Evolutionary conservation across 2,329 filamentous ascomycete genomes (phyloP).

Genomic region (Mariannaea elegans): DNA sequence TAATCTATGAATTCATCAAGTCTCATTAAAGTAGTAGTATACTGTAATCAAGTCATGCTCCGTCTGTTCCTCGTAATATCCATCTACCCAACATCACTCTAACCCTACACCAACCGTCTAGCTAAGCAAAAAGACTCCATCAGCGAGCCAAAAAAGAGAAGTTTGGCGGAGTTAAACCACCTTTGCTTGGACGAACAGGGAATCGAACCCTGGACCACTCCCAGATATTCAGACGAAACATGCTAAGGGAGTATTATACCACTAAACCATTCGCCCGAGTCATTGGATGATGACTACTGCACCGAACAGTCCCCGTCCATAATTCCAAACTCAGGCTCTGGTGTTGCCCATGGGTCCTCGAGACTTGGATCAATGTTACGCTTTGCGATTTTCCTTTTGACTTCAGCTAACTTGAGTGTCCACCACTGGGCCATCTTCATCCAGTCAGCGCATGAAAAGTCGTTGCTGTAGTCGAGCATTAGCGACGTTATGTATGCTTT

Average conservation of each 20-base stretch:
- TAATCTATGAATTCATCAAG: too few relatives aligned
- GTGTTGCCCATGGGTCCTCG: neutral
- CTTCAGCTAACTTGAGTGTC: constrained; percentile 6
- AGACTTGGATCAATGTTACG: neutral
- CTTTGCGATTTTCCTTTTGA: neutral
- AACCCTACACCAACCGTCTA: neutral
- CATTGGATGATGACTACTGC: neutral
- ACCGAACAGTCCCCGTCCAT: constrained; percentile 7
- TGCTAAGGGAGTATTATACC: constrained; percentile 7
- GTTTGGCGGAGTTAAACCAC: constrained; percentile 1
- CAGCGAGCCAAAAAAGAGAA: neutral
- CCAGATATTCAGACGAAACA: neutral
- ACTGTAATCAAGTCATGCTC: too few relatives aligned
- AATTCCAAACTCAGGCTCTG: neutral
- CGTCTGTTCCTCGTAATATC: too few relatives aligned
- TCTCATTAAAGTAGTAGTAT: too few relatives aligned
- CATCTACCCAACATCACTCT: neutral
- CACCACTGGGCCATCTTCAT: constrained; percentile 21
- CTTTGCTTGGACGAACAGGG: constrained; percentile 1
- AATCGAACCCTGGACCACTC: constrained; percentile 16
- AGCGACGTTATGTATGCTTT: constrained; percentile 13
- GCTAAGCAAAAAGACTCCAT: neutral
- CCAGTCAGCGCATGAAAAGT: constrained; percentile 26
- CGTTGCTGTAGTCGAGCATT: constrained; percentile 31
- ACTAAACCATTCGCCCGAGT: constrained; percentile 9